Base-by-base conservation (phyloP, 805 yeast genomes). In the Ascoidea asiatica region DNA sequence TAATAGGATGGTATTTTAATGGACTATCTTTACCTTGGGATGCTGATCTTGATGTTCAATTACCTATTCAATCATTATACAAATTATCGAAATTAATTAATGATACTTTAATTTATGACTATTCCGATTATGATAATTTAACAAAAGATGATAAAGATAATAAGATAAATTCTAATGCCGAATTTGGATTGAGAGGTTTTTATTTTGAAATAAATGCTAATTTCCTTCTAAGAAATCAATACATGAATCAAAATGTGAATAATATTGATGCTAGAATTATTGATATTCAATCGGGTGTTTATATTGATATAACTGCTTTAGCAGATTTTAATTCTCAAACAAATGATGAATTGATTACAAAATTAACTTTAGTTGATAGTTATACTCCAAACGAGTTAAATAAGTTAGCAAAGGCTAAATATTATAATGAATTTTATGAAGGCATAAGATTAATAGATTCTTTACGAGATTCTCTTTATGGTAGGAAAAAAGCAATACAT, bases 11-110 rank as follows among this genome's bases (percentile, higher is more conserved):
- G 73, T 70, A 72, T 51, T 76, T 76, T 69, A 76, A 73, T 54
- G 81, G 80, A 0, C 56, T 72, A 47, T 60, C 66, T 4, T 62
- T 78, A 49, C 79, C 79, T 5, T 78, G 81, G 80, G 84, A 77
- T 56, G 62, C 65, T 40, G 82, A 77, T 52, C 59, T 75, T 35
- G 83, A 78, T 59, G 79, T 74, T 17, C 81, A 77, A 52, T 60
- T 77, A 54, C 71, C 81, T 1, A 69, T 72, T 47, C 53, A 50
- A 2, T 70, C 72, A 35, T 53, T 75, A 42, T 58, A 62, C 42
- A 55, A 50, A 37, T 53, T 78, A 37, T 76, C 77, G 3, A 56
- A 66, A 38, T 47, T 57, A 15, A 75, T 58, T 54, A 76, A 77
- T 53, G 75, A 73, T 50, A 60, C 75, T 1, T 51, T 76, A 18